Evolutionary conservation across 2,329 filamentous ascomycete genomes (phyloP).

Genomic region (Myriosclerotinia curreyana): DNA sequence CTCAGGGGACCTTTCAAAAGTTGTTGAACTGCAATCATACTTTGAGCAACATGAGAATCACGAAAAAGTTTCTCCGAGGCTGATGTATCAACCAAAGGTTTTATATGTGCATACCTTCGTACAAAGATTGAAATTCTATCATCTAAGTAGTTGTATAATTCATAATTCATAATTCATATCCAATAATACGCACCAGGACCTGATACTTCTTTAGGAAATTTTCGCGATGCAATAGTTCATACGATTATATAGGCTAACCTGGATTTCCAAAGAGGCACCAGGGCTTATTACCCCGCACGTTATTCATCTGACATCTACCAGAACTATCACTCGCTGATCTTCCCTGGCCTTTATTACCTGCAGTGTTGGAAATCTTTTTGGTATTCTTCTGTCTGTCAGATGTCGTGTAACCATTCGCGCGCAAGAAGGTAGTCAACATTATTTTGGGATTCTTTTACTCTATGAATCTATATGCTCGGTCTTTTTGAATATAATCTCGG

Average conservation of each 20-base stretch:
- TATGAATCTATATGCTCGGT: neutral
- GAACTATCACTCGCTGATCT: constrained; percentile 6
- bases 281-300: constrained; percentile 20
- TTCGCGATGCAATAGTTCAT: neutral
- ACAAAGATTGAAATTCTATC: too few species aligned
- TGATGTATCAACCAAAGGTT: neutral
- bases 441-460: neutral
- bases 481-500: neutral
- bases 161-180: too few species aligned
- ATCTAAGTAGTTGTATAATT: too few species aligned
- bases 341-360: constrained; percentile 10
- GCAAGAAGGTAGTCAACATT: constrained; percentile 3
- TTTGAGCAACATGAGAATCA: neutral
- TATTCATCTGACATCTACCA: too few species aligned
- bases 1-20: too few species aligned
- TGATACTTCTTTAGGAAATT: neutral
- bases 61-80: neutral
- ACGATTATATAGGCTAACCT: too few species aligned
- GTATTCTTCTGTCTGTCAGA: neutral
- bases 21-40: neutral
- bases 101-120: neutral
- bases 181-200: neutral
- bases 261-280: neutral
- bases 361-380: constrained; percentile 11
- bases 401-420: constrained; percentile 16